Conservation (phyloP, 2,329 filamentous ascomycete species). For the Alternaria brassicae region DNA sequence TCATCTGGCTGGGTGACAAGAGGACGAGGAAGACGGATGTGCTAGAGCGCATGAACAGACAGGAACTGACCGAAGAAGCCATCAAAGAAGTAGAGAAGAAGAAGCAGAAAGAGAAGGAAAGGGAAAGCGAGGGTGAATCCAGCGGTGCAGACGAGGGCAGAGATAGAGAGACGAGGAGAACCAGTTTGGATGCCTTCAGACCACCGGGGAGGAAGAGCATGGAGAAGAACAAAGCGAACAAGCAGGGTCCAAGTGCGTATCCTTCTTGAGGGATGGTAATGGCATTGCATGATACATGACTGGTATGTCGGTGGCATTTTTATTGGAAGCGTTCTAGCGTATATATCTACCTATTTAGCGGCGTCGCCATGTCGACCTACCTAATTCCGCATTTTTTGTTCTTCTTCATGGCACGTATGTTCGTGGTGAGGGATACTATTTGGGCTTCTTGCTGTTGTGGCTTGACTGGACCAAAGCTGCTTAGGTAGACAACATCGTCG, state of each 20-base stretch:
- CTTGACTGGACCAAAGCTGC: not conserved
- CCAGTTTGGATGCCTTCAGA: constrained; percentile 27
- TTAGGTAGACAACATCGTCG: too few species aligned
- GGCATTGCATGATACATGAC: not conserved
- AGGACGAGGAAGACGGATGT: constrained; percentile 86
- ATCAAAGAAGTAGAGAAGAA: constrained; percentile 64
- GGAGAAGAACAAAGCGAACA: not conserved
- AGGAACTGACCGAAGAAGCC: constrained; percentile 73
- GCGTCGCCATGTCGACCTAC: constrained; percentile 5
- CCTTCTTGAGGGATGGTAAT: not conserved
- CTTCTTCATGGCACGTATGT: not conserved
- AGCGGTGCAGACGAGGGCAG: constrained; percentile 15
- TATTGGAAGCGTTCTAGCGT: constrained; percentile 25
- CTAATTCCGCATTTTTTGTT: not conserved
- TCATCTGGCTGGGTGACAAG: constrained; percentile 79
- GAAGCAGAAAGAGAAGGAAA: constrained; percentile 49
- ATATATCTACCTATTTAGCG: constrained; percentile 10
- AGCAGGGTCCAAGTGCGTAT: not conserved
- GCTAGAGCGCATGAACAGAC: constrained; percentile 75
- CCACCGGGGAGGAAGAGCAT: not conserved
- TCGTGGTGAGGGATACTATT: not conserved
- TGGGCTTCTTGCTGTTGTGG: not conserved
- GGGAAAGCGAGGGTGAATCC: constrained; percentile 31
- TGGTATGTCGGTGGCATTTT: not conserved
- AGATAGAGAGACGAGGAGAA: constrained; percentile 26